Base-by-base conservation (phyloP, 1,284 basidiomycete genomes). In the Porogramme epimiltina region DNA sequence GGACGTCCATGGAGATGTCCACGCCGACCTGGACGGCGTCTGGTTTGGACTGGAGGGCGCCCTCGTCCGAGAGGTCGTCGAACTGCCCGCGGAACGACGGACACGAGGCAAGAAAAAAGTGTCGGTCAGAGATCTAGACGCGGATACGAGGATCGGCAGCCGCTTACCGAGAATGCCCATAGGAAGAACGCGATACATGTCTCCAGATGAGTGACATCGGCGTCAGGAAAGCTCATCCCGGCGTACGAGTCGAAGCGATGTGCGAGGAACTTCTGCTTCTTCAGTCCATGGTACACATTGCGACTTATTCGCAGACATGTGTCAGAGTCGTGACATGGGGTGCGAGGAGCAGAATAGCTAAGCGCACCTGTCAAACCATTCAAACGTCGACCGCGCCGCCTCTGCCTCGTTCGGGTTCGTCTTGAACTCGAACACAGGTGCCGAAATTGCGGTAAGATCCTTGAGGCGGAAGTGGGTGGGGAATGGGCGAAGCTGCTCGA, bases 181-280 rank as follows among this genome's bases (percentile, higher is more conserved):
- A 75, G 66, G 62, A 74, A 75, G 55, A 78, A 78, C 37, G 70
- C 70, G 38, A 77, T 66, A 55, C 75, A 71, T 5, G 74, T 77
- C 10, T 66, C 69, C 28, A 77, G 69, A 45, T 76, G 76, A n/a
- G 62, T 54, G n/a, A 64, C 42, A 58, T 77, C 73, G 24, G 75
- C 75, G 42, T 77, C 72, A 3, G 76, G 72, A 56, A 75, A 77
- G 49, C 68, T 68, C 51, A 77, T 66, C 15, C 71, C 70, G 4
- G 74, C 73, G 50, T 76, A 77, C 4, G 73, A 62, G 46, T 75
- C 75, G 51, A 77, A 77, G 26, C 56, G 47, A 37, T 63, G 58
- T 13, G 60, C 61, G 3, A 63, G 45, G 42, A 63, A 63, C 25
- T 49, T 56, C 45, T 45, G 45, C 45, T 61, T 54, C 52, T 61